Evolutionary conservation across 805 yeast genomes (phyloP).

Genomic region (Yarrowia deformans): DNA sequence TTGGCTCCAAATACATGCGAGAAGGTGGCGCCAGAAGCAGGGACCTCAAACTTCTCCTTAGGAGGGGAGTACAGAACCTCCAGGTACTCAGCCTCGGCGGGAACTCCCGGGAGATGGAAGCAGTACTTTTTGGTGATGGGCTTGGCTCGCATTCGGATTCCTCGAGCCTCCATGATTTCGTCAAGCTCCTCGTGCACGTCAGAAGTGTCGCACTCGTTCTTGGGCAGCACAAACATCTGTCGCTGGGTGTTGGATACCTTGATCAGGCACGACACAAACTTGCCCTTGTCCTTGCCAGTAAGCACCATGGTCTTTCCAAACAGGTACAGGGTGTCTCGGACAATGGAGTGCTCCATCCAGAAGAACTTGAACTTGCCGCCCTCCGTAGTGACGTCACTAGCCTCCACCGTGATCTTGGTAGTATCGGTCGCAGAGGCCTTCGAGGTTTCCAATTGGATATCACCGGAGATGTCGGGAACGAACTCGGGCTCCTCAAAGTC

Average conservation of each 20-base stretch:
- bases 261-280: slow-evolving; percentile 73
- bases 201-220: slow-evolving; percentile 52
- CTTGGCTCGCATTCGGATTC: slow-evolving; percentile 70
- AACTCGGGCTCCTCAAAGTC: slow-evolving; percentile 55
- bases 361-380: slow-evolving; percentile 64
- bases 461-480: slow-evolving; percentile 48
- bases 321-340: slow-evolving; percentile 68
- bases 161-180: slow-evolving; percentile 68
- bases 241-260: slow-evolving; percentile 74
- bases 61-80: slow-evolving; percentile 61
- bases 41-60: slow-evolving; percentile 60
- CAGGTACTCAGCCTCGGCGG: slow-evolving; percentile 79
- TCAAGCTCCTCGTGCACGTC: slow-evolving; percentile 82
- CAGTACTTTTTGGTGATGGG: slow-evolving; percentile 82
- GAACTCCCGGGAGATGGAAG: slow-evolving; percentile 82
- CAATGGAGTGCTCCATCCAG: slow-evolving; percentile 90
- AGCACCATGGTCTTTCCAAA: slow-evolving; percentile 73
- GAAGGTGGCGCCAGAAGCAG: slow-evolving; percentile 70
- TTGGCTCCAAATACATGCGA: slow-evolving; percentile 79
- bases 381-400: background rate
- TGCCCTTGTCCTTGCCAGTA: slow-evolving; percentile 58
- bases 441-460: slow-evolving; percentile 6
- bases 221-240: slow-evolving; percentile 82
- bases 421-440: background rate
- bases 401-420: background rate